These are phyloP conservation scores for Claviceps sp. DNA, from an alignment of 2,329 filamentous ascomycete genomes.

Conservation along the genomic window DNA sequence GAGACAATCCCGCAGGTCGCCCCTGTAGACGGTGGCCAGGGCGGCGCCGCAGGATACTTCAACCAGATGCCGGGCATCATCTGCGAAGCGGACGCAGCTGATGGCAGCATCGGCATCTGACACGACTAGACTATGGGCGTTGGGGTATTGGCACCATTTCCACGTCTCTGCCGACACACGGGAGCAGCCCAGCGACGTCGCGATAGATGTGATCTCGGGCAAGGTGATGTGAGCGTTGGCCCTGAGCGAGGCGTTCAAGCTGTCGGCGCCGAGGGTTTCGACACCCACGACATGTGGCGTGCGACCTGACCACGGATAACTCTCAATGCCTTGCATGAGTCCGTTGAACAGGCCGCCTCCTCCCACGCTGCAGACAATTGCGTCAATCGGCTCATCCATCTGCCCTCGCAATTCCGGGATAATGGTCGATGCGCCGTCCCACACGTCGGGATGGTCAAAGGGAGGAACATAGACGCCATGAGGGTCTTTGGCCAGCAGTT, in stretches of 20 bases:
- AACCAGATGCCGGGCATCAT: constrained; percentile 70
- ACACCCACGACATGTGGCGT: constrained; percentile 50
- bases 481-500: constrained; percentile 39
- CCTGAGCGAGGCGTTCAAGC: constrained; percentile 47
- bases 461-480: constrained; percentile 52
- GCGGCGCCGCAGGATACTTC: constrained; percentile 79
- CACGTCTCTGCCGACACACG: constrained; percentile 57
- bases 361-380: constrained; percentile 64
- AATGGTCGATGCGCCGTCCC: constrained; percentile 50
- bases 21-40: constrained; percentile 54
- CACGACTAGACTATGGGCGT: constrained; percentile 23
- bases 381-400: constrained; percentile 41
- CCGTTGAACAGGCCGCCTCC: constrained; percentile 72
- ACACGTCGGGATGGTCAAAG: constrained; percentile 55
- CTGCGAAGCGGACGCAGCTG: constrained; percentile 62
- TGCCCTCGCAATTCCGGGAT: constrained; percentile 36
- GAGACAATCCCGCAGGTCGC: constrained; percentile 45
- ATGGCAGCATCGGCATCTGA: constrained; percentile 57
- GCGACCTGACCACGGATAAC: constrained; percentile 19
- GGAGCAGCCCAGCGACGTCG: constrained; percentile 60
- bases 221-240: constrained; percentile 47
- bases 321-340: constrained; percentile 54
- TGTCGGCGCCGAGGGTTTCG: constrained; percentile 64
- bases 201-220: constrained; percentile 59
- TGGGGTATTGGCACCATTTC: constrained; percentile 41